Evolutionary conservation across 768 basidiomycete genomes (phyloP).

Genomic region (Lactarius psammicola): DNA sequence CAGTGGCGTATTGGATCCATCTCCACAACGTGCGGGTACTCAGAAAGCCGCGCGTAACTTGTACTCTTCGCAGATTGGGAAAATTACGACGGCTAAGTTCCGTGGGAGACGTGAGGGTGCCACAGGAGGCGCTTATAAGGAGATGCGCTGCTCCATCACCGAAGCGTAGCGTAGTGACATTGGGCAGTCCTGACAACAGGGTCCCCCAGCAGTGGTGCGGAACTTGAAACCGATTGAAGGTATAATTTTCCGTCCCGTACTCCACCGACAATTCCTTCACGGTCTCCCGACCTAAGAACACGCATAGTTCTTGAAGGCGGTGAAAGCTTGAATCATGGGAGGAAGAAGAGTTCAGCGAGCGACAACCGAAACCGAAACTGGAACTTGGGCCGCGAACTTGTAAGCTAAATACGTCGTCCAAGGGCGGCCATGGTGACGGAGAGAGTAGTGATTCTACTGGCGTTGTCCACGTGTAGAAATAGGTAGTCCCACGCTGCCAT

Average conservation of each 20-base stretch:
- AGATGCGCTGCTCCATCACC: conserved; percentile 10
- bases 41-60: conserved; percentile 8
- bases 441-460: not conserved
- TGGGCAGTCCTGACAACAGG: conserved; percentile 7
- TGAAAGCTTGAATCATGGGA: conserved; percentile 4
- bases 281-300: conserved; percentile 9
- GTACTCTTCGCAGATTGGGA: conserved; percentile 4
- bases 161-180: conserved; percentile 5
- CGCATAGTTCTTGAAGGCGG: conserved; percentile 14
- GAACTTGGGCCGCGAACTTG: not conserved
- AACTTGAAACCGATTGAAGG: not conserved
- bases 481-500: conserved; percentile 1
- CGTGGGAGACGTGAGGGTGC: not conserved
- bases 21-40: not conserved
- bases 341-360: not conserved
- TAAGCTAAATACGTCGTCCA: conserved; percentile 8
- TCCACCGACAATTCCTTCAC: conserved; percentile 9
- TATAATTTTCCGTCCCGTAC: not conserved
- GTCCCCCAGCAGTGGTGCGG: conserved; percentile 8
- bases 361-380: not conserved
- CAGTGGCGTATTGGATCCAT: conserved; percentile 3
- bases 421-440: conserved; percentile 5
- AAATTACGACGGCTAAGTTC: not conserved
- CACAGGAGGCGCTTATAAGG: conserved; percentile 14
- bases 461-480: not conserved